Percentiles rank a stretch among this genome's conserved stretches.
Conservation (phyloP, 352 stramenopile genomes). For the Globisporangium uncinulatum region DNA sequence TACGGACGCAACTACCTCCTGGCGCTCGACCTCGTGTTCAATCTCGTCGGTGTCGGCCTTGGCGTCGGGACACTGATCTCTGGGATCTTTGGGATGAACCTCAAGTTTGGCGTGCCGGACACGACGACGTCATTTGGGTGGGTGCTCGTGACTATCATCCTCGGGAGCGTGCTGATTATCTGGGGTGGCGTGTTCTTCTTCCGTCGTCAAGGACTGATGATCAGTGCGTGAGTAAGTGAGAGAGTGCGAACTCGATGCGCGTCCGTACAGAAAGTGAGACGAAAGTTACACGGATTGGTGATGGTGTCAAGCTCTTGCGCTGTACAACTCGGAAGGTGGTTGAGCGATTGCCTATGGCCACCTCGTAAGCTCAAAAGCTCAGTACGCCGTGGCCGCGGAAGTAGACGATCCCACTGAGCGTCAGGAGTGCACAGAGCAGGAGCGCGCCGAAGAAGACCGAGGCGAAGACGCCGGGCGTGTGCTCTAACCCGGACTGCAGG, state of each 20-base stretch:
- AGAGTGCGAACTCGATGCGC: not conserved
- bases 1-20: conserved; percentile 48
- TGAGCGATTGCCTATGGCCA: not conserved
- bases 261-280: not conserved
- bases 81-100: conserved; percentile 44
- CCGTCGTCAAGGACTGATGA: conserved; percentile 10
- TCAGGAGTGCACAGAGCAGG: conserved; percentile 20
- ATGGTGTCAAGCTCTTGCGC: not conserved
- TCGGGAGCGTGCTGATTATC: conserved; percentile 19
- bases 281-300: not conserved
- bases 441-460: conserved; percentile 30
- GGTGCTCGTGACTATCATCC: conserved; percentile 21
- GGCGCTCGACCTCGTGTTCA: conserved; percentile 38
- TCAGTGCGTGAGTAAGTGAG: conserved; percentile 8
- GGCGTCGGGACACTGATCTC: conserved; percentile 34
- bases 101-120: conserved; percentile 24
- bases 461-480: conserved; percentile 24
- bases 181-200: conserved; percentile 50
- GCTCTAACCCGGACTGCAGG: conserved; percentile 28
- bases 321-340: not conserved
- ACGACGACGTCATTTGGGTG: conserved; percentile 25
- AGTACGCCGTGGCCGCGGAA: conserved; percentile 12
- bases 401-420: conserved; percentile 14
- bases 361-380: not conserved
- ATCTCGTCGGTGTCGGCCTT: conserved; percentile 24